Base-by-base conservation (phyloP, 225 moss, liverwort and hornwort genomes). In the Pleurozium schreberi region DNA sequence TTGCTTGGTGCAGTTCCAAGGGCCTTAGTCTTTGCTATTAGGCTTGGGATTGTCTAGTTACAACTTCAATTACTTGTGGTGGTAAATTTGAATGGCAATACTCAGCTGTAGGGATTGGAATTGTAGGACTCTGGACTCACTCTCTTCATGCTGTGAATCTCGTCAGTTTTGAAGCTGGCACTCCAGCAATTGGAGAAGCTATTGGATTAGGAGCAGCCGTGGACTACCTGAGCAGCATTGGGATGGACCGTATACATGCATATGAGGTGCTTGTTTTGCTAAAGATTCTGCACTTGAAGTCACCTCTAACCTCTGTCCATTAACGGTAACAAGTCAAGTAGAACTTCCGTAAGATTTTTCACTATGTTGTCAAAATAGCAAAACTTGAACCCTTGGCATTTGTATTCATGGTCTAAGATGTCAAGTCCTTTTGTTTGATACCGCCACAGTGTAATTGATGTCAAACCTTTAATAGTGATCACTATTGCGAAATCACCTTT, bases 131-230 rank as follows among this genome's bases (percentile, higher is more conserved):
- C 5, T 60, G 33, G 33, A 47, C 23, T 43, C 22, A 62, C 62
- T 62, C 25, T 40, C 40, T 18, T 28, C 40, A 40, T 42, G 42
- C 31, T 68, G 45, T 21, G 21, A 49, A 70, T 86, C 49, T 85
- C 34, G 50, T 70, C 93, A 97, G 98, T 75, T 97, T 96, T 91
- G 97, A 97, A 94, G 98, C 96, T 11, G 97, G 97, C 40, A 98
- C 98, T 7, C 97, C 96, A 81, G 95, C 98, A n/a, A 98, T 98
- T 58, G 96, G 96, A 49, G 97, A 98, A 85, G 97, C 95, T 59
- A 92, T 98, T 86, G 97, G 94, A 87, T 86, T 97, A 17, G 97
- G 98, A 88, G 95, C 94, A 66, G 96, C 96, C 11, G 89, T 97
- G 65, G 96, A 97, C 82, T 98, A 97, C 91, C 87, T 97, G 80